Evolutionary conservation across 2,329 filamentous ascomycete genomes (phyloP).

Genomic region (Claviceps pusilla): DNA sequence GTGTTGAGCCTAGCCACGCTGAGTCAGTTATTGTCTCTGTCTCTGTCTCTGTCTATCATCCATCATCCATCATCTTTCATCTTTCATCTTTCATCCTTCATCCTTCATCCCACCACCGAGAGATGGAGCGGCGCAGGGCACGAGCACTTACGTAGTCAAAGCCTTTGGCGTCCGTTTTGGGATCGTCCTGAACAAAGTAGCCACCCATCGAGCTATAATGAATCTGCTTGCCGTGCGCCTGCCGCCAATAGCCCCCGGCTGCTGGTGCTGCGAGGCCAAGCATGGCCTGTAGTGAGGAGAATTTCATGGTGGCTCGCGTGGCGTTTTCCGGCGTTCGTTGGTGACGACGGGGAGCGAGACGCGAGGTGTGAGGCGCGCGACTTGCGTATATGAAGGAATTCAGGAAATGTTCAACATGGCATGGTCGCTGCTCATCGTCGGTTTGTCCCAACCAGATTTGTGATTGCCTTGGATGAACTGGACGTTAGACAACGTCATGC

Average conservation of each 20-base stretch:
- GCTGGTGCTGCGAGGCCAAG: conserved; percentile 15
- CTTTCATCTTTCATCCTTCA: not conserved
- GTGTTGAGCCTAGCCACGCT: conserved; percentile 29
- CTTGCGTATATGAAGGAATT: not conserved
- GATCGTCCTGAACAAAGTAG: conserved; percentile 50
- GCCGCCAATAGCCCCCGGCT: conserved; percentile 16
- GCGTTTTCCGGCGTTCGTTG: not conserved
- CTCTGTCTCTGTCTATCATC: no score
- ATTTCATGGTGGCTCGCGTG: conserved; percentile 17
- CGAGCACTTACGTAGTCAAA: conserved; percentile 48
- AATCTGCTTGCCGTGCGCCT: conserved; percentile 27
- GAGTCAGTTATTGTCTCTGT: not conserved
- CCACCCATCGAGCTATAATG: conserved; percentile 46
- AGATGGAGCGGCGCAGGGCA: not conserved
- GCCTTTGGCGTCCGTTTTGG: conserved; percentile 34
- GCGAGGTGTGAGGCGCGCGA: not conserved
- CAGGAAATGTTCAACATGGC: not conserved
- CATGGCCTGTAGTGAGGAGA: conserved; percentile 13
- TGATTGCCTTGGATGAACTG: not conserved
- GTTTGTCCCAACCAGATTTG: not conserved
- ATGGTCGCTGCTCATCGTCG: not conserved
- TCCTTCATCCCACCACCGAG: not conserved
- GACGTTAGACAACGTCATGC: not conserved
- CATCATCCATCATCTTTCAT: no score
- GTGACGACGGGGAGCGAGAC: not conserved